Evolutionary conservation across 345 rosid species (phyloP).

Genomic region (Dipteronia dyeriana): DNA sequence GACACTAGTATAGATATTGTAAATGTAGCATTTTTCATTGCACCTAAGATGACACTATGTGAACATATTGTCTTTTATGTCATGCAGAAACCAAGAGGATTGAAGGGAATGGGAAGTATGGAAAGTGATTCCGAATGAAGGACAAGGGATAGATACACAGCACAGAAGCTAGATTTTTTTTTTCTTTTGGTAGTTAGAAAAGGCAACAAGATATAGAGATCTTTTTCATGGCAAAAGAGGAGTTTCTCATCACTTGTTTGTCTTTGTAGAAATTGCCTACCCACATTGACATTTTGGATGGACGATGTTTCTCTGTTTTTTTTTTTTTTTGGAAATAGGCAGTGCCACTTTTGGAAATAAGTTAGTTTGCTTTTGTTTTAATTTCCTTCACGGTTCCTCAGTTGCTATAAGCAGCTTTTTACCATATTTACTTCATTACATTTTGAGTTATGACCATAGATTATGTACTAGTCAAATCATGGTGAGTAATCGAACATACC

Average conservation of each 20-base stretch:
- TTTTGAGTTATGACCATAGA: not conserved
- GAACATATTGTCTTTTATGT: not conserved
- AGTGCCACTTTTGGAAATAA: not conserved
- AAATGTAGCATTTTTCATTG: not conserved
- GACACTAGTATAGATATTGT: not conserved
- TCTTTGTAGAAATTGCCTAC: slow-evolving; percentile 11
- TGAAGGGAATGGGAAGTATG: slow-evolving; percentile 69
- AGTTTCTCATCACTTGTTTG: slow-evolving; percentile 3
- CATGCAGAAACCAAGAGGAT: slow-evolving; percentile 57
- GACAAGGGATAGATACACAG: not conserved
- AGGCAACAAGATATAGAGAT: slow-evolving; percentile 8
- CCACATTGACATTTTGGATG: not conserved
- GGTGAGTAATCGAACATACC: no score
- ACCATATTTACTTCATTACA: not conserved
- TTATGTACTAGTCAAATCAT: not conserved
- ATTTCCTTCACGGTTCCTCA: not conserved
- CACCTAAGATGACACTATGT: not conserved
- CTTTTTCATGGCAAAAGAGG: not conserved
- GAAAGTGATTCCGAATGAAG: slow-evolving; percentile 56
- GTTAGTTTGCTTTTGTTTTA: not conserved
- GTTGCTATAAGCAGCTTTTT: not conserved
- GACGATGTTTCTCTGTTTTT: not conserved
- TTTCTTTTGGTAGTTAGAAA: slow-evolving; percentile 12
- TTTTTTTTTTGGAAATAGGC: slow-evolving; percentile 4
- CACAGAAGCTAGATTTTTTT: not conserved